phyloP scores from a whole-genome alignment of 2,329 filamentous ascomycete genomes.

The Ascochyta fabae region DNA sequence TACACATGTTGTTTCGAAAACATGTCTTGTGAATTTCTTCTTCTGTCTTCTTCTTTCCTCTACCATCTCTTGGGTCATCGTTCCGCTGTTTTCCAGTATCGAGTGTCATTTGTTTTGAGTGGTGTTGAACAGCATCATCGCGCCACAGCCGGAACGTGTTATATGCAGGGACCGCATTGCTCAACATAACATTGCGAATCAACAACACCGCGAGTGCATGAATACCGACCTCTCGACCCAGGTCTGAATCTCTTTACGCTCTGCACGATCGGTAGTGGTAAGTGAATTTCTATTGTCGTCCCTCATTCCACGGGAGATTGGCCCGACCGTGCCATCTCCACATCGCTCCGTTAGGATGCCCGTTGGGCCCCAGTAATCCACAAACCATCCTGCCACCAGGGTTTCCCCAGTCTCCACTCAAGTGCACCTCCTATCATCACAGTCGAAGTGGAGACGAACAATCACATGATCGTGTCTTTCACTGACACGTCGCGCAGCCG shows the following conservation, averaged over 20 bases:
- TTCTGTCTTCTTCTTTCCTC: conserved; percentile 5
- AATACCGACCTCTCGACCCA: background rate
- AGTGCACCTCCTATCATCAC: background rate
- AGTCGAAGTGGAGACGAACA: background rate
- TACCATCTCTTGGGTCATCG: background rate
- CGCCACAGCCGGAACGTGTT: background rate
- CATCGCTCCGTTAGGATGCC: background rate
- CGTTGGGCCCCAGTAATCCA: background rate
- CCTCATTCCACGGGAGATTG: conserved; percentile 10
- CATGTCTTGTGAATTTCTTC: conserved; percentile 11
- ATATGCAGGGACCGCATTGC: conserved; percentile 8
- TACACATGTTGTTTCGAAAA: conserved; percentile 31
- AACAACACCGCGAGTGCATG: conserved; percentile 1
- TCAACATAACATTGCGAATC: conserved; percentile 11
- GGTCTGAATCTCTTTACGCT: background rate
- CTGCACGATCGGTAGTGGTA: background rate
- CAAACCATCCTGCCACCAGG: background rate
- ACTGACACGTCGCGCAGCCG: conserved; percentile 13
- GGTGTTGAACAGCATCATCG: background rate
- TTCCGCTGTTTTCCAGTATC: background rate
- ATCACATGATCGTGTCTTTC: conserved; percentile 12
- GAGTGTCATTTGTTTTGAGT: background rate
- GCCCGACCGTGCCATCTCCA: conserved; percentile 7
- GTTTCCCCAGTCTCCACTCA: background rate
- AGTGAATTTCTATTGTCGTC: background rate